These are phyloP conservation scores for Paramarasmius palmivorus DNA, from an alignment of 1,284 basidiomycete genomes.

Conservation along the genomic window DNA sequence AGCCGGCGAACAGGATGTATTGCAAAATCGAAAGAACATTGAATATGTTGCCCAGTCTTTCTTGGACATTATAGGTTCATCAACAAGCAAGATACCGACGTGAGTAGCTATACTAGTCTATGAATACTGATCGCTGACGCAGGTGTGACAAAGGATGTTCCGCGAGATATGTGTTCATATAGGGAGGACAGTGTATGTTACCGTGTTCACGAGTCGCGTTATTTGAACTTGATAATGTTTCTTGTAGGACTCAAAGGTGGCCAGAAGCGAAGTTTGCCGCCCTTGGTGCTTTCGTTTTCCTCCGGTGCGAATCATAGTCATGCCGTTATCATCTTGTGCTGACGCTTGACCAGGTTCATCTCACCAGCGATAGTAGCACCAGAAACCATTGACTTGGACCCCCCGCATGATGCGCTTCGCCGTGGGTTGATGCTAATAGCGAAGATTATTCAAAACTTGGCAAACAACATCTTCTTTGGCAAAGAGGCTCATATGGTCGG, in stretches of 20 bases:
- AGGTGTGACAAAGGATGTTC: conserved; percentile 77
- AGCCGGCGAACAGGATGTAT: conserved; percentile 59
- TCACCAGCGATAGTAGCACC: conserved; percentile 88
- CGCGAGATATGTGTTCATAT: conserved; percentile 88
- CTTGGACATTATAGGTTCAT: conserved; percentile 74
- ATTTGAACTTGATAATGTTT: too few species aligned
- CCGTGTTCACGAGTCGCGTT: too few species aligned
- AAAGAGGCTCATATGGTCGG: conserved; percentile 85
- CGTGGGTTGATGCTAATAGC: conserved; percentile 84
- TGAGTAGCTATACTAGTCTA: conserved; percentile 38
- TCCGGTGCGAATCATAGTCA: conserved; percentile 51
- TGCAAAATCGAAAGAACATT: conserved; percentile 72
- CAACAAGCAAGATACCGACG: conserved; percentile 74
- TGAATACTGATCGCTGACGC: background rate
- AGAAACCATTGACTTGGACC: conserved; percentile 79
- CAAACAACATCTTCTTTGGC: conserved; percentile 91
- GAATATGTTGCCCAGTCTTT: conserved; percentile 78
- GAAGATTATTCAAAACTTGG: conserved; percentile 90
- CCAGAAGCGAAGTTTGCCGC: conserved; percentile 85
- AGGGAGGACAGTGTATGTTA: conserved; percentile 78
- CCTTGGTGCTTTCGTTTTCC: conserved; percentile 89
- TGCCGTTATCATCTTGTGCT: conserved; percentile 5
- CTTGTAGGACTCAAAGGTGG: conserved; percentile 41
- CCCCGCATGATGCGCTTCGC: conserved; percentile 67
- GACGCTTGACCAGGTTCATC: conserved; percentile 56